Conservation (phyloP, 495 filamentous ascomycete species). For the Penicillium macrosclerotiorum region DNA sequence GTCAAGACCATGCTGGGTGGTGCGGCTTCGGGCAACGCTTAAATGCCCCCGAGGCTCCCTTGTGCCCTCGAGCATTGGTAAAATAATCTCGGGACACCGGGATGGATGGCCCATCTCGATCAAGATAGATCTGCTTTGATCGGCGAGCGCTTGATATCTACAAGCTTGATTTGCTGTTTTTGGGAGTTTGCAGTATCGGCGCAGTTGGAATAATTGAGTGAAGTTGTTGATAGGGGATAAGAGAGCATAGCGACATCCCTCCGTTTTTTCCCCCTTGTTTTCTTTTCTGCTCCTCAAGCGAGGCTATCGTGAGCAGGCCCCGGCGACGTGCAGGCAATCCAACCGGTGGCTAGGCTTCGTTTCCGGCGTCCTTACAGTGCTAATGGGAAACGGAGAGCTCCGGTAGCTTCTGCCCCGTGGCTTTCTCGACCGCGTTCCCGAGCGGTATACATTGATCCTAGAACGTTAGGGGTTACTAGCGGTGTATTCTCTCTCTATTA, state of each 20-base stretch:
- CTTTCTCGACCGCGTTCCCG: slow-evolving; percentile 14
- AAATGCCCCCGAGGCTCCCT: no score
- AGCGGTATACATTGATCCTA: slow-evolving; percentile 15
- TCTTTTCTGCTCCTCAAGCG: neutral
- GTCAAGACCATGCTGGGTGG: slow-evolving; percentile 46
- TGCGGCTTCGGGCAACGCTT: slow-evolving; percentile 36
- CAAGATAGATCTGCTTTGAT: neutral
- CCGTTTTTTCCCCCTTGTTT: slow-evolving; percentile 1
- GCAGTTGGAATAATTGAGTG: neutral
- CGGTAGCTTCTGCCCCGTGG: slow-evolving; percentile 6
- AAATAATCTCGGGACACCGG: no score
- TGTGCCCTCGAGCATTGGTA: no score
- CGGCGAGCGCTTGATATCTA: neutral
- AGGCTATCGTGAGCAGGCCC: slow-evolving; percentile 11
- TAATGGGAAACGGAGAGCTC: slow-evolving; percentile 9
- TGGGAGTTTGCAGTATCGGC: neutral
- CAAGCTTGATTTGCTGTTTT: neutral
- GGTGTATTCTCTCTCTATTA: slow-evolving; percentile 18
- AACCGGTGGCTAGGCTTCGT: slow-evolving; percentile 22
- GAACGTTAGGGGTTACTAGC: slow-evolving; percentile 19
- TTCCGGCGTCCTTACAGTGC: slow-evolving; percentile 7
- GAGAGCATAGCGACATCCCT: neutral
- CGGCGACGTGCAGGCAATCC: slow-evolving; percentile 41
- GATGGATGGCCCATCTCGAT: no score
- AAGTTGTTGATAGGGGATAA: neutral